Evolutionary conservation across 2,329 filamentous ascomycete genomes (phyloP).

Genomic region (Pyrenophora tritici-repentis): DNA sequence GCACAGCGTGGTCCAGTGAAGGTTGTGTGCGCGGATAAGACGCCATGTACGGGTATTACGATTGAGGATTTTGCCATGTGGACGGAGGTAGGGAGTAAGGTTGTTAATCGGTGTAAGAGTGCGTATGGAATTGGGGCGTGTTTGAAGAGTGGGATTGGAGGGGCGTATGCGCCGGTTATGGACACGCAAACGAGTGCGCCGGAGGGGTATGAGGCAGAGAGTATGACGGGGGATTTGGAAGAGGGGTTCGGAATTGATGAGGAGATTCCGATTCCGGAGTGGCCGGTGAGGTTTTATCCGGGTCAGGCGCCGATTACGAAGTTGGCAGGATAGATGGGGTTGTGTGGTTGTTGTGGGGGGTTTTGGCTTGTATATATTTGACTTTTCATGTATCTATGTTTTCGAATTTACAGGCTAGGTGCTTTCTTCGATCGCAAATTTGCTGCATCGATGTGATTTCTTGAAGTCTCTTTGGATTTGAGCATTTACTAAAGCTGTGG

Average conservation of each 20-base stretch:
- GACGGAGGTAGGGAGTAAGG: slow-evolving; percentile 53
- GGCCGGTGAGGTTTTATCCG: slow-evolving; percentile 50
- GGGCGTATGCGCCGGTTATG: slow-evolving; percentile 41
- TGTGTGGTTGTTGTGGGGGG: too few relatives aligned
- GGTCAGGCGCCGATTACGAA: slow-evolving; percentile 40
- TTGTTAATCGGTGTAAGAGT: slow-evolving; percentile 55
- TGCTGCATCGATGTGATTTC: too few relatives aligned
- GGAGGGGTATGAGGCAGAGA: slow-evolving; percentile 46
- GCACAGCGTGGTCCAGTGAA: slow-evolving; percentile 58
- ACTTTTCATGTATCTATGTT: too few relatives aligned
- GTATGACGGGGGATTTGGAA: slow-evolving; percentile 43
- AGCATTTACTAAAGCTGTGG: too few relatives aligned
- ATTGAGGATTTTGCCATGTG: slow-evolving; percentile 60
- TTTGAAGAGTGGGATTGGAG: slow-evolving; percentile 43
- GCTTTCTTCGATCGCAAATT: too few relatives aligned
- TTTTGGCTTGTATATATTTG: too few relatives aligned
- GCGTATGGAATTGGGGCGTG: slow-evolving; percentile 57
- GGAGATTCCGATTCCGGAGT: slow-evolving; percentile 50
- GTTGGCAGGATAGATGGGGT: slow-evolving; percentile 23
- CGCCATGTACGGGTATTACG: slow-evolving; percentile 59
- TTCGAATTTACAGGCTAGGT: too few relatives aligned
- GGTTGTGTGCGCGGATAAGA: slow-evolving; percentile 56
- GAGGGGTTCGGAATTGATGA: slow-evolving; percentile 37
- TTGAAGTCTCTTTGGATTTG: too few relatives aligned
- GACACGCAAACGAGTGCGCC: slow-evolving; percentile 45